Percentiles rank a stretch among this genome's conserved stretches.
Conservation (phyloP, 2,329 filamentous ascomycete genomes). For the Amauroascus verrucosus region DNA sequence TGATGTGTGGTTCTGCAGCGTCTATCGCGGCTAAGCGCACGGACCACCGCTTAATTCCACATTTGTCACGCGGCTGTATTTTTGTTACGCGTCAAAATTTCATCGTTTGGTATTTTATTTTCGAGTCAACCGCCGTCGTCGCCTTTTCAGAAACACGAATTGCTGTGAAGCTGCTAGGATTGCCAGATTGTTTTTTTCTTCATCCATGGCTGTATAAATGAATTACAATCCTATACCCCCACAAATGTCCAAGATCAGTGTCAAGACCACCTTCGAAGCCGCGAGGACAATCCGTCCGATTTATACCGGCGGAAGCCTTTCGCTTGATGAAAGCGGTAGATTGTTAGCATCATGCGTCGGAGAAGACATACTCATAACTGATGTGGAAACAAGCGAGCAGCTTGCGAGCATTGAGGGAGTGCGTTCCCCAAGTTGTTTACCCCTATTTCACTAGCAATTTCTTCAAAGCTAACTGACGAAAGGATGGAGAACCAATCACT, state of each 20-base stretch:
- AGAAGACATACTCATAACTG: slow-evolving; percentile 80
- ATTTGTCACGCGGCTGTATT: slow-evolving; percentile 14
- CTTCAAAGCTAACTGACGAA: slow-evolving; percentile 5
- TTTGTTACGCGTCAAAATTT: slow-evolving; percentile 7
- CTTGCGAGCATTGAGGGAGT: slow-evolving; percentile 82
- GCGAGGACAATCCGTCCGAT: slow-evolving; percentile 78
- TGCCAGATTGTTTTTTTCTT: no score
- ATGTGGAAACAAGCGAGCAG: slow-evolving; percentile 71
- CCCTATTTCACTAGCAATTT: neutral
- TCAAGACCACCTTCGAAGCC: slow-evolving; percentile 83
- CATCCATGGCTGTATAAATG: slow-evolving; percentile 3
- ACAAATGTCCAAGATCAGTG: slow-evolving; percentile 42
- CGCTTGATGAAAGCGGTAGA: slow-evolving; percentile 68
- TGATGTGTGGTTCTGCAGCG: slow-evolving; percentile 5
- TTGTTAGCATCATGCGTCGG: slow-evolving; percentile 83
- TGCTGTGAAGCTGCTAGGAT: no score
- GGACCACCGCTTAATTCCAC: slow-evolving; percentile 24
- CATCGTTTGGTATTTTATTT: slow-evolving; percentile 7
- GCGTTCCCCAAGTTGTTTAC: slow-evolving; percentile 27
- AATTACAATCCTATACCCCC: neutral
- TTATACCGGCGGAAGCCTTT: slow-evolving; percentile 81
- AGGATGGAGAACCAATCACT: slow-evolving; percentile 54
- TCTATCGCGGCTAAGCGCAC: slow-evolving; percentile 20
- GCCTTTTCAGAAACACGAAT: neutral
- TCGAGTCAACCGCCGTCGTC: neutral